Conservation (phyloP, 371 early-diverging fungal genomes). For the Nosema granulosis region DNA sequence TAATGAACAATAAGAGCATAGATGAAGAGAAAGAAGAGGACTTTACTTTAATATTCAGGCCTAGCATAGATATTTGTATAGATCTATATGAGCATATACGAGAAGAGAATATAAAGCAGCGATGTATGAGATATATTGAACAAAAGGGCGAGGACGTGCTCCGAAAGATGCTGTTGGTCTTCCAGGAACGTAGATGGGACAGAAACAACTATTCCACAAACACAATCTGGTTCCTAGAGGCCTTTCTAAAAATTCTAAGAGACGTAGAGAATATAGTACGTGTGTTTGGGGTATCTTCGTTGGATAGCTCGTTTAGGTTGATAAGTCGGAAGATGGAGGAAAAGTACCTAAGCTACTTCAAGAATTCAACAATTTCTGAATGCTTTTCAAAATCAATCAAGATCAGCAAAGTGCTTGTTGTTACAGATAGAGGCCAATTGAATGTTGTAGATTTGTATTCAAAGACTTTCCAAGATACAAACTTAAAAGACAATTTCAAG, state of each 20-base stretch:
- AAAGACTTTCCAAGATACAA: background rate
- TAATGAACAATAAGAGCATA: background rate
- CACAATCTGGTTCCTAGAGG: background rate
- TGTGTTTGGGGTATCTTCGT: background rate
- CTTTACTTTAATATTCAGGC: slow-evolving; percentile 20
- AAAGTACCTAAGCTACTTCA: slow-evolving; percentile 7
- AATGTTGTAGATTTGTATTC: background rate
- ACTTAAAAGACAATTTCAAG: slow-evolving; percentile 4
- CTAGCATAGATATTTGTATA: slow-evolving; percentile 12
- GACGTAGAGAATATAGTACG: background rate
- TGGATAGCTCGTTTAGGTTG: background rate
- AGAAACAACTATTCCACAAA: slow-evolving; percentile 6
- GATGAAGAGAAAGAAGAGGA: background rate
- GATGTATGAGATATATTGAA: slow-evolving; percentile 3
- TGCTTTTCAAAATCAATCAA: too few relatives aligned
- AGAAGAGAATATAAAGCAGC: background rate
- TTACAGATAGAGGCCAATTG: background rate
- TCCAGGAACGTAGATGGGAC: slow-evolving; percentile 17
- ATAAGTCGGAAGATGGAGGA: background rate
- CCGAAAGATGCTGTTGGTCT: background rate
- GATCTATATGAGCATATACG: slow-evolving; percentile 10
- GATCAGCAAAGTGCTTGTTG: too few relatives aligned
- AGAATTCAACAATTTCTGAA: background rate
- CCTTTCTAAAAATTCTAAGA: background rate
- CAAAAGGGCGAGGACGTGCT: background rate